Evolutionary conservation across 495 filamentous ascomycete species (phyloP), one percentile per base, ranked within the genome.

Genomic region (Penicillium macrosclerotiorum): DNA sequence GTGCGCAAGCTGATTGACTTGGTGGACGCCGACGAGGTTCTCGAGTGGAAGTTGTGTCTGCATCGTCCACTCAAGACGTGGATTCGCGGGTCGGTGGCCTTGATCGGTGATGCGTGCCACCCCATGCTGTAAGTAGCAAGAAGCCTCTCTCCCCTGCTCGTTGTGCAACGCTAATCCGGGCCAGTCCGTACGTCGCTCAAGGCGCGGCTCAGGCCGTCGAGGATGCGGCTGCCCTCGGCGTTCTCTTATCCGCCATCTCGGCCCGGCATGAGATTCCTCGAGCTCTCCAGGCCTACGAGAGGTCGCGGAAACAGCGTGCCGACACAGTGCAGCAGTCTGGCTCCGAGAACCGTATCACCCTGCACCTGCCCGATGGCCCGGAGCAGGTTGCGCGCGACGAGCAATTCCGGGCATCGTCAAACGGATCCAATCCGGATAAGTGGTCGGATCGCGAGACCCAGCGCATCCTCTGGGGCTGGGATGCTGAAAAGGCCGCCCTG

Each of bases 91-190:
- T 74, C 69, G 26, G 80, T 86, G 37, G 82, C 77, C 6, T 57
- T 88, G 31, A 70, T 88, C 16, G 84, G 84, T 17, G 84, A 87
- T 55, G 78, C 84, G 5, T 83, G 81, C 37, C 84, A 88, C 51
- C 82, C 84, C 3, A 85, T 82, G 55, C 73, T 86, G 42, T 71
- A 45, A 44, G 67, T 59, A 9, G 20, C 38, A 32, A n/a, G n/a
- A n/a, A n/a, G n/a, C n/a, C 17, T 27, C 3, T 27, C 3, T 4
- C 11, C 11, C 4, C n/a, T 16, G 14, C 13, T 20, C 6, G 5
- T 44, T 34, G 29, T 37, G 8, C 27, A 14, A 44, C n/a, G 25
- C 42, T 46, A 46, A 50, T 18, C 8, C n/a, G 8, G 18, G 6
- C 0, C 45, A 73, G 69, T 3, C 70, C 70, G 0, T 72, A 73